These are phyloP conservation scores for Candida pseudocylindracea DNA, from an alignment of 1,139 yeast species.

Conservation along the genomic window DNA sequence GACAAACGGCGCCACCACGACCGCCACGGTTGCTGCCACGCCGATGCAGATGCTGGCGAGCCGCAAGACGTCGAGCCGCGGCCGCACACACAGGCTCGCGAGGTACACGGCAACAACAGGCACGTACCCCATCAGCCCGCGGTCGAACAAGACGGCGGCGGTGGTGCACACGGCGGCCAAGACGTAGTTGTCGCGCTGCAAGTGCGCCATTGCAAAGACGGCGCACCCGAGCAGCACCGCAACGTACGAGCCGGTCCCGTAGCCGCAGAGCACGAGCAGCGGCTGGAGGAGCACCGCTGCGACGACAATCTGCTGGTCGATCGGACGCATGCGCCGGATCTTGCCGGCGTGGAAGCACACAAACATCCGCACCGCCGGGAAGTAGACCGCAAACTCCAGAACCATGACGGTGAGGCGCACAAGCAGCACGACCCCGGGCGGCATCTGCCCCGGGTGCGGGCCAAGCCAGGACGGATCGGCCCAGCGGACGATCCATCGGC, in stretches of 20 bases:
- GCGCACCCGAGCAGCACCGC: constrained; percentile 84
- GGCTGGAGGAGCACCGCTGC: constrained; percentile 69
- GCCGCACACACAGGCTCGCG: constrained; percentile 6
- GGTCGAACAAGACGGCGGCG: constrained; percentile 64
- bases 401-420: constrained; percentile 66
- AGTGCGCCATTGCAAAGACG: constrained; percentile 40
- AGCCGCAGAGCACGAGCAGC: constrained; percentile 64
- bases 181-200: constrained; percentile 38
- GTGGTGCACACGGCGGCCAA: constrained; percentile 69
- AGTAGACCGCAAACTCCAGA: constrained; percentile 52
- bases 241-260: constrained; percentile 94
- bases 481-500: constrained; percentile 51
- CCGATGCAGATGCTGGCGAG: constrained; percentile 37
- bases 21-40: constrained; percentile 30
- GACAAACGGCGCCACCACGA: constrained; percentile 41
- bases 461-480: constrained; percentile 58
- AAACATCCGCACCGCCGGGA: constrained; percentile 61
- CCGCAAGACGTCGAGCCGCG: no score
- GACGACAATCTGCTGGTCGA: constrained; percentile 57
- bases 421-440: constrained; percentile 50
- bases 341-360: constrained; percentile 42
- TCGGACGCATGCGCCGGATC: constrained; percentile 26
- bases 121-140: constrained; percentile 87
- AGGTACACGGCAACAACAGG: constrained; percentile 72
- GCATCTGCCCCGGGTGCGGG: constrained; percentile 49